Evolutionary conservation across 257 asterid species (phyloP).

Genomic region (Scutellaria galericulata): DNA sequence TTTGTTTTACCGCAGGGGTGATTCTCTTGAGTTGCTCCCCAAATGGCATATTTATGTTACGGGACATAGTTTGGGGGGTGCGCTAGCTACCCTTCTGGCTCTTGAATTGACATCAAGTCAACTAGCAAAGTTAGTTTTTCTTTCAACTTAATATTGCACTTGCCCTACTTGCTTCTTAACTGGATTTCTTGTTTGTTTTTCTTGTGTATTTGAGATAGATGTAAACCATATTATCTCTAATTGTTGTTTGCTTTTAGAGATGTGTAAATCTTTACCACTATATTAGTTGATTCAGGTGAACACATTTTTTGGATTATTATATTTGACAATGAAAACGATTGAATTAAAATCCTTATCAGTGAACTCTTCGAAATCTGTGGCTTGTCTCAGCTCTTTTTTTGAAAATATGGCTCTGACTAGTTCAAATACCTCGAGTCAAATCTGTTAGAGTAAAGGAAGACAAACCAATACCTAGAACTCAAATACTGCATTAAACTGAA

Average conservation of each 20-base stretch:
- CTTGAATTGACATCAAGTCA: constrained; percentile 89
- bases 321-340: background rate
- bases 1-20: constrained; percentile 55
- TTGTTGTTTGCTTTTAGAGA: background rate
- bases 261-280: background rate
- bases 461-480: too few relatives aligned
- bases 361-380: background rate
- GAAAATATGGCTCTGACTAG: background rate
- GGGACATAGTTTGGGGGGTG: constrained; percentile 98
- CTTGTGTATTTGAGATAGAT: background rate
- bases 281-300: constrained; percentile 5
- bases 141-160: constrained; percentile 24
- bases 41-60: constrained; percentile 93
- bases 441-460: background rate
- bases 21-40: constrained; percentile 48
- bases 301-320: background rate
- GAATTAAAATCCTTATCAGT: background rate
- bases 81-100: constrained; percentile 95
- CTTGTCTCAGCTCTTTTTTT: background rate
- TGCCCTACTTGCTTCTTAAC: constrained; percentile 23
- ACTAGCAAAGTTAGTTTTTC: constrained; percentile 73
- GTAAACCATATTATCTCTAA: background rate
- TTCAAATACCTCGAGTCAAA: background rate
- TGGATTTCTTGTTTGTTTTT: background rate
- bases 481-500: too few relatives aligned